These are phyloP conservation scores for Quercus suber DNA, from an alignment of 306 rosid species.

Conservation along the genomic window DNA sequence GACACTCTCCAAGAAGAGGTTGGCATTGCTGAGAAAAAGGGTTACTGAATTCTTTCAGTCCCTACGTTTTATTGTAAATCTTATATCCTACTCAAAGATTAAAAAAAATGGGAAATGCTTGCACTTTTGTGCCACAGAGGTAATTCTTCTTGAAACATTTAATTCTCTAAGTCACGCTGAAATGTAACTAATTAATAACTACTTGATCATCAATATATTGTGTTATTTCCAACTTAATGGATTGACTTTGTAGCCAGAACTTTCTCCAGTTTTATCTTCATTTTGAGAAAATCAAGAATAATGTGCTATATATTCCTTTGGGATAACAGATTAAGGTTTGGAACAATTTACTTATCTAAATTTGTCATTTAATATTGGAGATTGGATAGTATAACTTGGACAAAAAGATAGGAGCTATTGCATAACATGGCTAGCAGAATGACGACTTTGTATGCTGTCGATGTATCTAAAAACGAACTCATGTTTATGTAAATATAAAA, in stretches of 20 bases:
- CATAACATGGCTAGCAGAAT: background rate
- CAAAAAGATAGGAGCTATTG: background rate
- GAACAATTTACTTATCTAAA: background rate
- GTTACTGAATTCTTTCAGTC: slow-evolving; percentile 1
- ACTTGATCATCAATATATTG: background rate
- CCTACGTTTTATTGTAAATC: background rate
- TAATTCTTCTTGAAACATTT: background rate
- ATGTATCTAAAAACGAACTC: background rate
- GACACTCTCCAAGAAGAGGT: slow-evolving; percentile 40
- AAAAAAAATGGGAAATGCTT: background rate
- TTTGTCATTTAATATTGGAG: background rate
- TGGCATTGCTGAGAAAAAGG: background rate
- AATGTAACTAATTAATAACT: background rate
- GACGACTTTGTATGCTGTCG: background rate
- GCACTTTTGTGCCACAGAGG: background rate
- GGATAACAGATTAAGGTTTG: background rate
- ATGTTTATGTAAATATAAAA: background rate
- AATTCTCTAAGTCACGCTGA: background rate
- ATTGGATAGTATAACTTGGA: background rate
- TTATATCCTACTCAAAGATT: background rate
- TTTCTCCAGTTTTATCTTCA: background rate
- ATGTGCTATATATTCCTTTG: background rate
- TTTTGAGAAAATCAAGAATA: background rate
- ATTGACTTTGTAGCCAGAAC: background rate
- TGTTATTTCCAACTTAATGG: background rate